Evolutionary conservation across 495 filamentous ascomycete species (phyloP).

Genomic region (Parathielavia appendiculata): DNA sequence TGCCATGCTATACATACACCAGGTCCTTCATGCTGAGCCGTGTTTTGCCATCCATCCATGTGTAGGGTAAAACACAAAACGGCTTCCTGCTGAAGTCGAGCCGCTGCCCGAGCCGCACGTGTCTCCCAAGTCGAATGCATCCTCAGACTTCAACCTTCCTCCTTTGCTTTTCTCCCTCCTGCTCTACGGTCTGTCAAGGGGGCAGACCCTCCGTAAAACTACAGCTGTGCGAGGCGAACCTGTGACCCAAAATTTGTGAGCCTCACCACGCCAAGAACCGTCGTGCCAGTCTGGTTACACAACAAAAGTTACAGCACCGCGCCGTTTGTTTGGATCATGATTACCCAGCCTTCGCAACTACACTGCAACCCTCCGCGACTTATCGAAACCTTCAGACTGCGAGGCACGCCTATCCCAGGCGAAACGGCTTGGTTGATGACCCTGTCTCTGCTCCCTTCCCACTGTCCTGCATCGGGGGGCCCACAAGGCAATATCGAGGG

Average conservation of each 20-base stretch:
- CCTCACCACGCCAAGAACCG: slow-evolving; percentile 5
- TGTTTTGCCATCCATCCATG: slow-evolving; percentile 24
- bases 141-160: not conserved
- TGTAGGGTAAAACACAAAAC: slow-evolving; percentile 18
- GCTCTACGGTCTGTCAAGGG: not conserved
- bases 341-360: not conserved
- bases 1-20: not conserved
- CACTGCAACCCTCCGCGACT: slow-evolving; percentile 3
- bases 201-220: not conserved
- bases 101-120: slow-evolving; percentile 2
- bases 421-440: not conserved
- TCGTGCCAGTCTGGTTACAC: slow-evolving; percentile 17
- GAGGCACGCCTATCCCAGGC: not conserved
- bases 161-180: not conserved
- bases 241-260: not conserved
- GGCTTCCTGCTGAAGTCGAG: slow-evolving; percentile 10
- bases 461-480: slow-evolving; percentile 6
- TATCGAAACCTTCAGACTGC: not conserved
- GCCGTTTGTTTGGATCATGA: slow-evolving; percentile 7
- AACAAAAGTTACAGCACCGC: not conserved
- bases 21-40: slow-evolving; percentile 28
- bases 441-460: slow-evolving; percentile 1
- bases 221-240: not conserved
- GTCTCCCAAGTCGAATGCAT: not conserved
- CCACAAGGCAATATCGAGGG: not conserved